Percentiles rank a stretch among this genome's conserved stretches.
phyloP scores from a whole-genome alignment of 2,329 filamentous ascomycete species.

The Ceratocystis harringtonii region DNA sequence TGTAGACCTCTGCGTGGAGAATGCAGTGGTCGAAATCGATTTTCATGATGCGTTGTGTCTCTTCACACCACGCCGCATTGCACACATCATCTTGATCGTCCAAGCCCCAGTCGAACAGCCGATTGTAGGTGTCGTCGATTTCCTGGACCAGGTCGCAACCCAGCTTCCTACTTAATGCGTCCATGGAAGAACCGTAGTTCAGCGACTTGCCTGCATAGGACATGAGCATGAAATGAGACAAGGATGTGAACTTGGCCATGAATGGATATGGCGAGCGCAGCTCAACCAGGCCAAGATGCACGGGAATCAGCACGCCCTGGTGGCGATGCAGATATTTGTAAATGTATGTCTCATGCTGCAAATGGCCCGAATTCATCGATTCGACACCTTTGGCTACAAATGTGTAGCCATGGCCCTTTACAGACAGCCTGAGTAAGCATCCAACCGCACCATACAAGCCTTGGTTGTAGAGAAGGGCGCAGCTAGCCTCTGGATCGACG shows the following conservation, averaged over 20 bases:
- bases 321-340: not conserved
- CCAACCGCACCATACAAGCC: not conserved
- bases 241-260: not conserved
- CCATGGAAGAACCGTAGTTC: too few relatives aligned
- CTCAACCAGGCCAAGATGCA: not conserved
- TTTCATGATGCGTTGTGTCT: not conserved
- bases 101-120: not conserved
- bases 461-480: not conserved
- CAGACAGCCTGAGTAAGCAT: not conserved
- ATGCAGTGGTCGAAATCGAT: not conserved
- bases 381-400: not conserved
- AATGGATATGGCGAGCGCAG: not conserved
- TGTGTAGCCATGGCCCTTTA: not conserved
- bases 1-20: too few relatives aligned
- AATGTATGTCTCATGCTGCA: not conserved
- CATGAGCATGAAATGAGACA: not conserved
- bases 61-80: not conserved
- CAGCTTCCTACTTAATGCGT: not conserved
- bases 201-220: conserved; percentile 23
- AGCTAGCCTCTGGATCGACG: not conserved
- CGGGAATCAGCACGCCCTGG: not conserved
- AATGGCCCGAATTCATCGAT: not conserved
- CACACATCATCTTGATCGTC: not conserved
- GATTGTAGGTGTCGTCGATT: not conserved
- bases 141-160: not conserved